Evolutionary conservation across 495 filamentous ascomycete genomes (phyloP).

Genomic region (Tuber brumale): DNA sequence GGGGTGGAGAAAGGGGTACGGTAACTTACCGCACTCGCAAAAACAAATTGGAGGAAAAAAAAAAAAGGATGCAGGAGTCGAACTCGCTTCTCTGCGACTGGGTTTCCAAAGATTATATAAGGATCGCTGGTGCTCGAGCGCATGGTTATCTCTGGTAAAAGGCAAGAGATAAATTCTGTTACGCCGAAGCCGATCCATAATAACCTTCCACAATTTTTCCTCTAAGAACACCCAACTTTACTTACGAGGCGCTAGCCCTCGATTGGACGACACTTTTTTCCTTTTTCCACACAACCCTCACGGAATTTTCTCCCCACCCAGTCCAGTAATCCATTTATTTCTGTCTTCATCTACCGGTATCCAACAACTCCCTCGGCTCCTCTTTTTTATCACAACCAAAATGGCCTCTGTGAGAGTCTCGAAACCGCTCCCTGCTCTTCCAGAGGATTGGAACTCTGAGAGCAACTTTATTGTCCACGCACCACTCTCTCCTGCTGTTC

Average conservation of each 20-base stretch:
- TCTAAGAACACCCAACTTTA: background rate
- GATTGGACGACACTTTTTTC: background rate
- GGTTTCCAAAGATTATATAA: conserved; percentile 57
- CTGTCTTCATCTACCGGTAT: background rate
- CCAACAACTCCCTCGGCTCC: background rate
- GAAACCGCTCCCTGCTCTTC: conserved; percentile 63
- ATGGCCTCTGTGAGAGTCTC: conserved; percentile 31
- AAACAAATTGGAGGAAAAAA: conserved; percentile 23
- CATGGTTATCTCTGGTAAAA: conserved; percentile 66
- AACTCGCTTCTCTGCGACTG: conserved; percentile 35
- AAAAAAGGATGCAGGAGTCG: conserved; percentile 37
- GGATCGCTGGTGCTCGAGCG: conserved; percentile 54
- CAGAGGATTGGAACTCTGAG: conserved; percentile 76
- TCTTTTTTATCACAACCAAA: conserved; percentile 5
- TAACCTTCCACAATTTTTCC: conserved; percentile 15
- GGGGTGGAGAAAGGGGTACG: too few species aligned
- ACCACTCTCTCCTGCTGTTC: conserved; percentile 36
- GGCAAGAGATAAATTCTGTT: conserved; percentile 61
- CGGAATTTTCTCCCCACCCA: background rate
- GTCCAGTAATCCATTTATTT: background rate
- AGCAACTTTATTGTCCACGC: conserved; percentile 74
- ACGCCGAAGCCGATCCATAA: conserved; percentile 41
- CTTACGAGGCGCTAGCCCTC: background rate
- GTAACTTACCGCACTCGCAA: background rate
- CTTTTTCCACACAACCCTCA: background rate